Conservation (phyloP, 768 basidiomycete genomes). For the Lentinula guzmanii region DNA sequence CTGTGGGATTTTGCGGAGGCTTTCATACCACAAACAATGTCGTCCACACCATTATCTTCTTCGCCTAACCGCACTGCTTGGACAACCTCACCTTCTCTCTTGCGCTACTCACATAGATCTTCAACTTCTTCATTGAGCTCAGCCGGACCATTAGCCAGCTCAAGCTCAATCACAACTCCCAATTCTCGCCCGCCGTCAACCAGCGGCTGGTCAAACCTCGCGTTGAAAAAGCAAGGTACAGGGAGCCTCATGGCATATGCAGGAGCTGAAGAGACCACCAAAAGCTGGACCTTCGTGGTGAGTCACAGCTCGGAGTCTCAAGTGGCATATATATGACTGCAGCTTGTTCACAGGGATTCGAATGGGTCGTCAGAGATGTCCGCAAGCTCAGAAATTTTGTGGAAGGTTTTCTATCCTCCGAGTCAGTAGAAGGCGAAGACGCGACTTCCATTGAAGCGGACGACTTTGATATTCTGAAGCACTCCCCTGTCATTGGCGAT, state of each 20-base stretch:
- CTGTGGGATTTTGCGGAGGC: neutral
- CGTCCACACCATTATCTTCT: constrained; percentile 24
- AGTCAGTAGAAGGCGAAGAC: constrained; percentile 21
- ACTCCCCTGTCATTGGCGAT: constrained; percentile 63
- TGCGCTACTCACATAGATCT: constrained; percentile 12
- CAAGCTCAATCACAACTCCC: constrained; percentile 8
- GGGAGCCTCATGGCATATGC: constrained; percentile 19
- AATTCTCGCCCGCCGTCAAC: constrained; percentile 16
- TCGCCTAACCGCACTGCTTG: constrained; percentile 46
- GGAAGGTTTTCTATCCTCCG: constrained; percentile 31
- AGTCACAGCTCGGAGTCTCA: constrained; percentile 11
- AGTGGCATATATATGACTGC: constrained; percentile 1
- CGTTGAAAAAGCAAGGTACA: constrained; percentile 18
- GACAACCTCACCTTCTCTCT: constrained; percentile 36
- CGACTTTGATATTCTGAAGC: constrained; percentile 57
- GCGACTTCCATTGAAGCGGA: constrained; percentile 21
- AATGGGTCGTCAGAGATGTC: constrained; percentile 62
- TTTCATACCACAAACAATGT: neutral
- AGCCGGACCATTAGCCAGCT: neutral
- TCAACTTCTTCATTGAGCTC: constrained; percentile 21
- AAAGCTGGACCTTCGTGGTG: constrained; percentile 65
- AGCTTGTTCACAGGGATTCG: constrained; percentile 47
- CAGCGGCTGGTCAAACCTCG: constrained; percentile 10
- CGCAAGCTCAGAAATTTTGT: constrained; percentile 52
- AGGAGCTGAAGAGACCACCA: constrained; percentile 35